Percentiles rank a stretch among this genome's conserved stretches.
Conservation (phyloP, 805 yeast genomes). For the Citeromyces matritensis region DNA sequence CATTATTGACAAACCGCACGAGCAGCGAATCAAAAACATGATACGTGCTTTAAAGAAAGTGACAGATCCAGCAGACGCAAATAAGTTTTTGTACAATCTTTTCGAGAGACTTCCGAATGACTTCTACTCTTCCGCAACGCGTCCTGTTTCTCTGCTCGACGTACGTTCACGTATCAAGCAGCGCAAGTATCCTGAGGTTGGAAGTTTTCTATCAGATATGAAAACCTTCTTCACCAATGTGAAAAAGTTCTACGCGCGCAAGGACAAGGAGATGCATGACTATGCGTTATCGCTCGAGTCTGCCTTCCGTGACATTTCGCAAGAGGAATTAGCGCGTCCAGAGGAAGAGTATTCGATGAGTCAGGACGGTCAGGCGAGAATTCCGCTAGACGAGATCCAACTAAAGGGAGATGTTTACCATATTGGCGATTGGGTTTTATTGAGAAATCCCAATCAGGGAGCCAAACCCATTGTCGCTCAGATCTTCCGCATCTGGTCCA, state of each 20-base stretch:
- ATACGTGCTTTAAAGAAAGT: slow-evolving; percentile 70
- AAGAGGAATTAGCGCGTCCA: slow-evolving; percentile 64
- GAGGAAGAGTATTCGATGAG: slow-evolving; percentile 59
- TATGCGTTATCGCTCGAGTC: slow-evolving; percentile 53
- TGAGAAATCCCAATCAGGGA: slow-evolving; percentile 78
- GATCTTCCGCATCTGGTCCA: slow-evolving; percentile 84
- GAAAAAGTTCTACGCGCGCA: slow-evolving; percentile 38
- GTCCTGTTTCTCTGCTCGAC: slow-evolving; percentile 57
- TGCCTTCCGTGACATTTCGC: slow-evolving; percentile 39
- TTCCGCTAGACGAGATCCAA: slow-evolving; percentile 68
- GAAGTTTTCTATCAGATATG: slow-evolving; percentile 65
- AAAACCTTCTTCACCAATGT: slow-evolving; percentile 62
- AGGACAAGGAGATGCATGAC: slow-evolving; percentile 38
- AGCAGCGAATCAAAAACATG: slow-evolving; percentile 80
- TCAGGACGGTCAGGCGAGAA: slow-evolving; percentile 36
- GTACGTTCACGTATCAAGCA: slow-evolving; percentile 76
- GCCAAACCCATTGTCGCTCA: slow-evolving; percentile 89
- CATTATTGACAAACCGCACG: slow-evolving; percentile 80
- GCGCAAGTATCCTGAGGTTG: slow-evolving; percentile 66
- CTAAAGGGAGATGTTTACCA: slow-evolving; percentile 58
- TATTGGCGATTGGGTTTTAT: slow-evolving; percentile 92
- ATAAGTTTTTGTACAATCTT: slow-evolving; percentile 34
- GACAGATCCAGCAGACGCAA: slow-evolving; percentile 30
- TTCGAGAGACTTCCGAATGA: slow-evolving; percentile 78
- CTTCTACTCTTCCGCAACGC: slow-evolving; percentile 35